Conservation (phyloP, 2,329 filamentous ascomycete genomes). For the Penicillium paneum region DNA sequence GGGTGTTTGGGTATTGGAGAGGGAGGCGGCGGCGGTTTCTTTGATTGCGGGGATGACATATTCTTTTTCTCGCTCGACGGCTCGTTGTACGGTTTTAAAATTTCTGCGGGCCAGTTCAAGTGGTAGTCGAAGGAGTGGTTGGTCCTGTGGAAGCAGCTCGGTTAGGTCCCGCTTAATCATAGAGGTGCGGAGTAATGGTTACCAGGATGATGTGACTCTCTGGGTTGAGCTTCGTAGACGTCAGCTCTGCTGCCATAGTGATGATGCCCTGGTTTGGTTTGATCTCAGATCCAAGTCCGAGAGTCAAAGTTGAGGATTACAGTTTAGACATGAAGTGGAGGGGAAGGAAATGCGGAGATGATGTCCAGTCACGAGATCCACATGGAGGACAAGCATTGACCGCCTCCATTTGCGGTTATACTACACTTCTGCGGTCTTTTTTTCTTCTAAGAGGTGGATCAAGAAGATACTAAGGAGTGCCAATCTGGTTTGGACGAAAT, state of each 20-base stretch:
- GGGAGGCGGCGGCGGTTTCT: conserved; percentile 58
- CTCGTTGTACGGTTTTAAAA: conserved; percentile 69
- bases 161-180: conserved; percentile 10
- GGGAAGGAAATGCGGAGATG: conserved; percentile 5
- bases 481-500: not conserved
- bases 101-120: conserved; percentile 92
- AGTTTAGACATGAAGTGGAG: conserved; percentile 1
- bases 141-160: conserved; percentile 60
- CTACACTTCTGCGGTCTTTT: not conserved
- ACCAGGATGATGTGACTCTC: conserved; percentile 51
- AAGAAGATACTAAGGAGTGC: not conserved
- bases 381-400: conserved; percentile 1
- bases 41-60: conserved; percentile 49
- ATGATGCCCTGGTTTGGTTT: not conserved
- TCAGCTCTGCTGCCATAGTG: conserved; percentile 44
- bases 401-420: conserved; percentile 4
- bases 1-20: conserved; percentile 60
- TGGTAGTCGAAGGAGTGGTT: conserved; percentile 87
- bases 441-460: no score
- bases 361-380: conserved; percentile 13
- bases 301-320: not conserved
- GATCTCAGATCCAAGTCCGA: not conserved
- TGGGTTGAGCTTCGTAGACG: conserved; percentile 48
- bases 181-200: conserved; percentile 18
- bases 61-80: conserved; percentile 49